Evolutionary conservation across 768 basidiomycete genomes (phyloP), one percentile per base, ranked within the genome.

Genomic region (Boletus sensibilis): DNA sequence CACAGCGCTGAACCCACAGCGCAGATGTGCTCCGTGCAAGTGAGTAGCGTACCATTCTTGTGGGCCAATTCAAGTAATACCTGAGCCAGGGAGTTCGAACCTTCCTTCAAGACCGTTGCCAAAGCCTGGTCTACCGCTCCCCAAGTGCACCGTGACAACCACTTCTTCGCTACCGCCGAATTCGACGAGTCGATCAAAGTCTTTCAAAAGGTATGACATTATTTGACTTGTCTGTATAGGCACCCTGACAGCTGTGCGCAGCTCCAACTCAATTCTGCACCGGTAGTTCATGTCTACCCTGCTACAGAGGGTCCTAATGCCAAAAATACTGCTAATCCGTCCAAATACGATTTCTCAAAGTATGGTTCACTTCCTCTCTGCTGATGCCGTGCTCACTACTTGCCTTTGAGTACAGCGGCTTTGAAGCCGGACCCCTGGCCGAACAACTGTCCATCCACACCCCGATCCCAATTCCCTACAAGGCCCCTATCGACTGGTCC

Each of bases 11-110:
- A 87, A 86, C 63, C 75, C 82, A 11, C 81, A 86, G 59, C 85
- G 92, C 67, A 89, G 86, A 71, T 99, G 97, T 71, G 72, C 70
- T n/a, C 96, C 95, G 44, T 99, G 97, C 89, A 88, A 78, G 95
- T 92, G 64, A 74, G 91, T 81, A 2, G 11, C 25, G 18, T 33
- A 14, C 5, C 52, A 10, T 21, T 48, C 43, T 38, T 37, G 5
- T 20, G 0, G 7, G 4, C 3, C 20, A 11, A 11, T 9, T 14
- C 33, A 21, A 35, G 5, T 50, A n/a, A 57, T 13, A 1, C 37
- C 16, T n/a, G 14, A 12, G 23, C 47, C 70, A 96, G 94, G 70
- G 83, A 90, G 63, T 96, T 98, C 67, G 83, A 90, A 48, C 93
- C 95, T 8, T 78, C 86, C 6, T 97, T 86, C 82, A 79, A 79